A percentile compares a stretch with the other conserved stretches of the same genome.
These are phyloP conservation scores for Tylopilus sp. DNA, from an alignment of 1,284 basidiomycete genomes.

Conservation along the genomic window DNA sequence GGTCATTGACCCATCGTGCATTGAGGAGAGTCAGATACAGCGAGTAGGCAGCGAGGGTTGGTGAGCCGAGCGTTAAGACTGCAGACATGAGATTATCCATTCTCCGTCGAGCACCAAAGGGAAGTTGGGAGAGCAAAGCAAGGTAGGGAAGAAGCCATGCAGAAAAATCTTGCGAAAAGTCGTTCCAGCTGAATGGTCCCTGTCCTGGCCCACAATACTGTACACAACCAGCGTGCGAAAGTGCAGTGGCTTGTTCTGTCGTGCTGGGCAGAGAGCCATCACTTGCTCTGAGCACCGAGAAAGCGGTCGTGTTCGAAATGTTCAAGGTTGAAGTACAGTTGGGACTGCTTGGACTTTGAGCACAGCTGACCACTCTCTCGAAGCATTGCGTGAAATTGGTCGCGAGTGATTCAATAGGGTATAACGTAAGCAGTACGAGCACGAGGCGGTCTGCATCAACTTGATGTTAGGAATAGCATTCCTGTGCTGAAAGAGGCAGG, in stretches of 20 bases:
- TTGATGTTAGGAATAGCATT: not conserved
- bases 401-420: constrained; percentile 6
- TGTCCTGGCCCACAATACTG: constrained; percentile 42
- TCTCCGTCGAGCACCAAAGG: constrained; percentile 47
- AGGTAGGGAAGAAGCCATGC: constrained; percentile 59
- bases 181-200: constrained; percentile 48
- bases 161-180: constrained; percentile 53
- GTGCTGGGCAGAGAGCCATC: not conserved
- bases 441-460: constrained; percentile 10
- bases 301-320: constrained; percentile 23
- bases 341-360: constrained; percentile 3
- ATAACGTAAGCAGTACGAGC: constrained; percentile 5
- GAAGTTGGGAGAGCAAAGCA: constrained; percentile 54
- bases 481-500: not conserved
- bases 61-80: constrained; percentile 46
- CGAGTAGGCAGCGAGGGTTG: constrained; percentile 45
- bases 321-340: constrained; percentile 15
- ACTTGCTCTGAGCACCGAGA: constrained; percentile 30
- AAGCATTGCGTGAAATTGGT: constrained; percentile 27
- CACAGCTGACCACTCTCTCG: constrained; percentile 15
- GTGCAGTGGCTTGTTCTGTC: constrained; percentile 9
- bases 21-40: constrained; percentile 46
- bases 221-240: constrained; percentile 45
- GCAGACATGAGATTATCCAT: constrained; percentile 46
- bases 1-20: constrained; percentile 39